Percentiles rank a stretch among this genome's conserved stretches.
phyloP scores from a whole-genome alignment of 371 early-diverging fungal genomes.

The Rhizopus sp. region DNA sequence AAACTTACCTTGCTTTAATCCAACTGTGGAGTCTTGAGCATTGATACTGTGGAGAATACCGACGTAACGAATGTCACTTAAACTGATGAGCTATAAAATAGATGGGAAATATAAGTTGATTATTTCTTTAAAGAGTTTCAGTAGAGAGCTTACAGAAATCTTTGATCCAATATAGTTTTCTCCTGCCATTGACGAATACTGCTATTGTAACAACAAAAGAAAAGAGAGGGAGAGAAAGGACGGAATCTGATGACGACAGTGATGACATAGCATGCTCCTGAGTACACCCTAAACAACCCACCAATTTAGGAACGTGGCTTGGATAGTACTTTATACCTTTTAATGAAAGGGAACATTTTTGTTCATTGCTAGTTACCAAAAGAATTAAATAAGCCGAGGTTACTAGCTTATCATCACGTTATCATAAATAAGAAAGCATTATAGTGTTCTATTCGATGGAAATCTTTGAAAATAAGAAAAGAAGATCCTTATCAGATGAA shows the following conservation, averaged over 20 bases:
- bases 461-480: too few relatives aligned
- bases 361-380: too few relatives aligned
- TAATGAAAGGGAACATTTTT: too few relatives aligned
- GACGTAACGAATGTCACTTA: conserved; percentile 90
- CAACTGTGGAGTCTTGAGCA: conserved; percentile 85
- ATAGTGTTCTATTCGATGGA: too few relatives aligned
- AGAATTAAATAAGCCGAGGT: too few relatives aligned
- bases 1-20: conserved; percentile 80
- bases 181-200: conserved; percentile 52
- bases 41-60: conserved; percentile 89
- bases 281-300: too few relatives aligned
- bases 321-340: too few relatives aligned
- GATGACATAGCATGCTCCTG: background rate
- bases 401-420: too few relatives aligned
- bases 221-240: background rate
- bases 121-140: background rate
- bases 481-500: too few relatives aligned
- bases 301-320: too few relatives aligned
- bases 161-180: conserved; percentile 73
- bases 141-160: conserved; percentile 53
- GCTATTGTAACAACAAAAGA: background rate
- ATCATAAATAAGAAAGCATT: too few relatives aligned
- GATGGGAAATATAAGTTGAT: background rate
- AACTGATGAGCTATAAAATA: conserved; percentile 73
- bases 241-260: background rate